Conservation (phyloP, 140 eudicot genomes). For the Erigeron philadelphicus region DNA sequence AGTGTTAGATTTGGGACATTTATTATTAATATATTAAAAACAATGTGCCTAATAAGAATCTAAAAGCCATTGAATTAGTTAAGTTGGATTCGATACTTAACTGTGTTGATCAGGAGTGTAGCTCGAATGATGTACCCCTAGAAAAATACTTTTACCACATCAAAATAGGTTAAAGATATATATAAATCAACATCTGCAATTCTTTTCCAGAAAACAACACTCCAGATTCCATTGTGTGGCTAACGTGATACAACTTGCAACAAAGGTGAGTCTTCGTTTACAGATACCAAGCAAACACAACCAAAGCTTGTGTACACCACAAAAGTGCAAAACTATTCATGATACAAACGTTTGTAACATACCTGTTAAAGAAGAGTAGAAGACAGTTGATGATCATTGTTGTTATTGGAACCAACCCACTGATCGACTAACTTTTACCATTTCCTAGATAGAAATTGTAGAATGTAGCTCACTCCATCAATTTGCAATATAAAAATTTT, state of each 20-base stretch:
- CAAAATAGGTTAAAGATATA: background rate
- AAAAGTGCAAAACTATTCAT: background rate
- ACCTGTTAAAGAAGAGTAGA: conserved; percentile 58
- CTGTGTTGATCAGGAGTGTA: conserved; percentile 76
- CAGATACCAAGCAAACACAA: conserved; percentile 18
- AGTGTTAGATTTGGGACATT: conserved; percentile 32
- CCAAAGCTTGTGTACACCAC: background rate
- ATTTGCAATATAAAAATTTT: too few species aligned
- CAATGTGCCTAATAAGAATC: conserved; percentile 35
- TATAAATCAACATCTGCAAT: background rate
- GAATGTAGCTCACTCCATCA: too few species aligned
- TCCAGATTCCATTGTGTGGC: conserved; percentile 27
- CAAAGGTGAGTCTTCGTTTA: conserved; percentile 81
- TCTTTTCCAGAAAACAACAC: background rate
- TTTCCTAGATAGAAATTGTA: conserved; percentile 43
- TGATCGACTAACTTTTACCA: conserved; percentile 97
- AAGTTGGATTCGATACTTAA: conserved; percentile 22
- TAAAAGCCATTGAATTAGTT: conserved; percentile 15
- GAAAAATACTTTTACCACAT: background rate
- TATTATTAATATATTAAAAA: conserved; percentile 32
- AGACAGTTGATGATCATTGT: conserved; percentile 33
- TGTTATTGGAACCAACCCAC: conserved; percentile 69
- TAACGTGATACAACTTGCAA: conserved; percentile 42
- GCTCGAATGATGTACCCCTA: conserved; percentile 76
- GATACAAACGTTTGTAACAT: conserved; percentile 12